Conservation (phyloP, 2,329 filamentous ascomycete species). For the Periconia sp. region DNA sequence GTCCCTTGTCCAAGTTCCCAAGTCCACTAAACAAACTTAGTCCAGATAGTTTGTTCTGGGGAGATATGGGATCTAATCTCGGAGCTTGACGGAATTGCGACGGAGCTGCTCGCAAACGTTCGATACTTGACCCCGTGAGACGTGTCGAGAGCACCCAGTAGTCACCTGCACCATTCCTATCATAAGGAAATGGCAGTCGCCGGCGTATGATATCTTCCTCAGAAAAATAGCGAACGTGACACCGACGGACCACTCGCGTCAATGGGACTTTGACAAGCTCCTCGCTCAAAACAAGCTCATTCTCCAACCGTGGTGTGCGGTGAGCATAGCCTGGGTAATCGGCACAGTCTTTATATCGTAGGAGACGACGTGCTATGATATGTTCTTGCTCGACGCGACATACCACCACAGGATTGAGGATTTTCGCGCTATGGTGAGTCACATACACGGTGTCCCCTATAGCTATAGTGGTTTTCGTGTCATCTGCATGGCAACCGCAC, state of each 20-base stretch:
- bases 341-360: conserved; percentile 50
- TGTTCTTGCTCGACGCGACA: conserved; percentile 39
- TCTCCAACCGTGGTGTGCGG: conserved; percentile 45
- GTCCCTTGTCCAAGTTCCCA: conserved; percentile 73
- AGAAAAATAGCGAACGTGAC: conserved; percentile 61
- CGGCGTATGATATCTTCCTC: conserved; percentile 30
- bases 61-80: conserved; percentile 53
- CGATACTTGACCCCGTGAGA: conserved; percentile 16
- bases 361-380: conserved; percentile 54
- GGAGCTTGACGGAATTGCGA: conserved; percentile 54
- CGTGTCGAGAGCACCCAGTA: conserved; percentile 62
- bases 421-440: conserved; percentile 23
- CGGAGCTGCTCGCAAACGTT: conserved; percentile 12
- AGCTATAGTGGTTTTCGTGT: conserved; percentile 9
- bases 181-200: conserved; percentile 63
- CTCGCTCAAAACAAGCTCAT: conserved; percentile 62
- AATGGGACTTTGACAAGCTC: conserved; percentile 43
- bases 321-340: conserved; percentile 26
- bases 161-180: conserved; percentile 65
- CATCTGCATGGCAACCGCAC: conserved; percentile 50
- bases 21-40: conserved; percentile 78
- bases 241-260: conserved; percentile 56
- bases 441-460: conserved; percentile 66
- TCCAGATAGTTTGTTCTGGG: conserved; percentile 40
- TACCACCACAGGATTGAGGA: conserved; percentile 65